Base-by-base conservation (phyloP, 495 filamentous ascomycete genomes). In the Podospora sp. region DNA sequence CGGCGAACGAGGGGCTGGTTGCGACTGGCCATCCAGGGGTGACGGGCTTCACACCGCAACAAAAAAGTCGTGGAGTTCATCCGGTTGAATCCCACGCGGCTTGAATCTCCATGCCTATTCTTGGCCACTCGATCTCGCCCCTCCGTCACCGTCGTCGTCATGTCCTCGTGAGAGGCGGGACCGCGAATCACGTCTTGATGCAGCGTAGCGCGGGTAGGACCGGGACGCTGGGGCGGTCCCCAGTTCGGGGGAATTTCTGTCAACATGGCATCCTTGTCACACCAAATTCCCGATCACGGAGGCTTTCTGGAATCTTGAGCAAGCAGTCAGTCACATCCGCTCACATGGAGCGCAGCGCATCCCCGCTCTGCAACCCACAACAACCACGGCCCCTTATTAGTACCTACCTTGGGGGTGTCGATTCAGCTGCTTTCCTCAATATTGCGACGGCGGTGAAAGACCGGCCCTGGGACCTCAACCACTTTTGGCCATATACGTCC, bases 221-320 rank as follows among this genome's bases (percentile, higher is more conserved):
- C 63, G 63, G 63, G 63, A 65, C 50, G 35, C 62, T 64, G 62
- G 62, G 60, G 26, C 46, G 16, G 9, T 21, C 59, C 59, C 59
- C 24, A 63, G 61, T 25, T 57, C 51, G 29, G 21, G 63, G 51
- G 24, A 21, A 50, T 58, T 33, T 46, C 40, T 14, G 40, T 46
- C 62, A 58, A 53, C 62, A 66, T 65, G 65, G 59, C 52, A 65
- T 68, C 67, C 67, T 65, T 72, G 67, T 71, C 60, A 21, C n/a
- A 21, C n/a, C 46, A 11, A 24, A 62, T 62, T n/a, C 67, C 70
- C 70, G 67, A 69, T 72, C 65, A 40, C 67, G 67, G 70, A 69
- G 69, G 11, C 33, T 53, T 64, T 53, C 46, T 55, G 46, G 62
- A 56, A 53, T 14, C 24, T n/a, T 64, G 11, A 22, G 25, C 26